Conservation (phyloP, 495 filamentous ascomycete species). For the Penicillium desertorum region DNA sequence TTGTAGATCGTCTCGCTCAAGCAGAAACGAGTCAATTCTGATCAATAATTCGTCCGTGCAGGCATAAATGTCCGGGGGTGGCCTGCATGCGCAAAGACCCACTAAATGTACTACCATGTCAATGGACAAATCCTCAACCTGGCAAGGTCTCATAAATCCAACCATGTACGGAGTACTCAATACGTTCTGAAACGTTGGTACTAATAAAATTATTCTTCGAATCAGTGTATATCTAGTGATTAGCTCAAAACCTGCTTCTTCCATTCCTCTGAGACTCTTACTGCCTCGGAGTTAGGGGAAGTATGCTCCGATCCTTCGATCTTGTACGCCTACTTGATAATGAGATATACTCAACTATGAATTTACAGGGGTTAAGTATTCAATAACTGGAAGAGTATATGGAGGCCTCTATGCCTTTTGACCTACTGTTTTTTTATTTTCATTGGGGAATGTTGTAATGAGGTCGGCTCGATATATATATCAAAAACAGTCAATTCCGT, state of each 20-base stretch:
- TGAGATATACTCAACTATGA: not conserved
- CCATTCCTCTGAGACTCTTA: not conserved
- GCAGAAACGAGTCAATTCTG: not conserved
- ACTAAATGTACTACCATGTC: constrained; percentile 12
- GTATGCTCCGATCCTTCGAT: not conserved
- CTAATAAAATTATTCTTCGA: not conserved
- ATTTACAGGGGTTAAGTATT: not conserved
- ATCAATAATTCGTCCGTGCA: constrained; percentile 18
- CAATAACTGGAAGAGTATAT: not conserved
- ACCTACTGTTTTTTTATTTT: not conserved
- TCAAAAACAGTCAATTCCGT: not conserved
- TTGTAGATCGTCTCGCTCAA: not conserved
- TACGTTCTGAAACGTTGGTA: not conserved
- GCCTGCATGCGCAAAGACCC: constrained; percentile 21
- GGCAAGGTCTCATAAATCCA: not conserved
- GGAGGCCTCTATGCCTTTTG: not conserved
- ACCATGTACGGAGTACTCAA: not conserved
- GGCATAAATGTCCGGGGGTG: constrained; percentile 15
- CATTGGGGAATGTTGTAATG: not conserved
- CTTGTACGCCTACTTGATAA: not conserved
- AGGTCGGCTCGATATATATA: not conserved
- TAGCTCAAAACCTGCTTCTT: not conserved
- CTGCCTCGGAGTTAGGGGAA: not conserved
- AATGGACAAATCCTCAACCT: constrained; percentile 4
- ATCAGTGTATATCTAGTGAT: not conserved